Evolutionary conservation across 2,329 filamentous ascomycete genomes (phyloP).

Genomic region (Hymenoscyphus occultus): DNA sequence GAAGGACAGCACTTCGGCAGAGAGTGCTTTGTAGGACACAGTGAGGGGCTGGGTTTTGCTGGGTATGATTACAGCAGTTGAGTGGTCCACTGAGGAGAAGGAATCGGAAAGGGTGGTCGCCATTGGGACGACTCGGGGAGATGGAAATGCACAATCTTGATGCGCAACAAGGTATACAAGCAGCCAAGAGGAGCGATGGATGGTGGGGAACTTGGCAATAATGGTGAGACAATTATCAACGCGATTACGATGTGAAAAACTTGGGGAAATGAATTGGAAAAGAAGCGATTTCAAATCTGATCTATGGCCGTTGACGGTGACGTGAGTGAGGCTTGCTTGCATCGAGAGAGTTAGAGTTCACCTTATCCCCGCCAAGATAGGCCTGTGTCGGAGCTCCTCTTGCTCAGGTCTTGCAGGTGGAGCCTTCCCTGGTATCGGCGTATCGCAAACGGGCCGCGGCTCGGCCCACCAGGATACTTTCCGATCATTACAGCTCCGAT

Average conservation of each 20-base stretch:
- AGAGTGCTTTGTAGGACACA: slow-evolving; percentile 68
- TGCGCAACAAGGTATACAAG: slow-evolving; percentile 2
- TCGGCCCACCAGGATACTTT: background rate
- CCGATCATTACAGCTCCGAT: background rate
- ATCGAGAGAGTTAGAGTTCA: background rate
- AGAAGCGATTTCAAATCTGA: background rate
- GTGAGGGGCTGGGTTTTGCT: slow-evolving; percentile 58
- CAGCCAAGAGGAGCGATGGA: background rate
- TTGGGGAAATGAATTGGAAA: background rate
- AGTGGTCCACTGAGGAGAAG: slow-evolving; percentile 49
- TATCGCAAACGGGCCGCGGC: background rate
- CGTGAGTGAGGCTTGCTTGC: slow-evolving; percentile 11
- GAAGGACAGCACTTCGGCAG: slow-evolving; percentile 64
- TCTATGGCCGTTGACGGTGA: background rate
- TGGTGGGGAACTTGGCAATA: background rate
- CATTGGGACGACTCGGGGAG: slow-evolving; percentile 24
- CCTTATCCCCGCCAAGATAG: too few species aligned
- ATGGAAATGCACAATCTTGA: slow-evolving; percentile 4
- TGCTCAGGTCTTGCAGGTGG: slow-evolving; percentile 2
- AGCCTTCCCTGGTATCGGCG: background rate
- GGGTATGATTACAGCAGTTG: slow-evolving; percentile 71
- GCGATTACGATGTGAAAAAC: background rate
- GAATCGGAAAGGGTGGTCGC: slow-evolving; percentile 53
- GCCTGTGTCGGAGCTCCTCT: too few species aligned
- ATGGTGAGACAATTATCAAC: background rate